These are phyloP conservation scores for Russula vinacea DNA, from an alignment of 768 basidiomycete genomes.

Conservation along the genomic window DNA sequence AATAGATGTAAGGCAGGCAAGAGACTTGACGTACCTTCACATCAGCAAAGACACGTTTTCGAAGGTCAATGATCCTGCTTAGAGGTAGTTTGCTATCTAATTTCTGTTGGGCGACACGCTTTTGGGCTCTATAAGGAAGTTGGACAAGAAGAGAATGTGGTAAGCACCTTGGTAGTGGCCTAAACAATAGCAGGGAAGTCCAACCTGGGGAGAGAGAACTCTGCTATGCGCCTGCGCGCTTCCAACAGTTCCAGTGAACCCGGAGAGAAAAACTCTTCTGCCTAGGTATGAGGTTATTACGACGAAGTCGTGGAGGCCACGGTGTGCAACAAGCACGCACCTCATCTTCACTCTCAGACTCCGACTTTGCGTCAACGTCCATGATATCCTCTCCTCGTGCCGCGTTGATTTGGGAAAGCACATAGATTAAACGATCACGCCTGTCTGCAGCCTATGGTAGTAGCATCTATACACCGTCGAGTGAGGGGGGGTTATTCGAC, in stretches of 20 bases:
- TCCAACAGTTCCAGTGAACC: slow-evolving; percentile 85
- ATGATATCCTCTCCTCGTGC: slow-evolving; percentile 79
- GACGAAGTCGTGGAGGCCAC: background rate
- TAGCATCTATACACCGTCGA: slow-evolving; percentile 27
- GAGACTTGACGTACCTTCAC: slow-evolving; percentile 66
- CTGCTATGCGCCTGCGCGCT: slow-evolving; percentile 81
- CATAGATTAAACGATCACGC: slow-evolving; percentile 91
- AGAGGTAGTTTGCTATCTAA: slow-evolving; percentile 86
- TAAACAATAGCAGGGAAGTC: slow-evolving; percentile 52
- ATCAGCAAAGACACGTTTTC: slow-evolving; percentile 84
- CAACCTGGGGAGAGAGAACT: slow-evolving; percentile 94
- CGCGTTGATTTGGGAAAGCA: slow-evolving; percentile 89
- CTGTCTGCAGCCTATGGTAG: slow-evolving; percentile 82
- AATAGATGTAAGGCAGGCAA: background rate
- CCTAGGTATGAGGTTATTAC: slow-evolving; percentile 42
- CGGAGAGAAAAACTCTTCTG: slow-evolving; percentile 94
- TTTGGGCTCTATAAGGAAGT: slow-evolving; percentile 81
- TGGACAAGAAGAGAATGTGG: slow-evolving; percentile 42
- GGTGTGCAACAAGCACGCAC: slow-evolving; percentile 38
- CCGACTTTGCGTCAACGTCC: slow-evolving; percentile 68
- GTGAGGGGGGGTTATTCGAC: slow-evolving; percentile 36
- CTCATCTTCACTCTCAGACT: slow-evolving; percentile 74
- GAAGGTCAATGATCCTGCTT: slow-evolving; percentile 83
- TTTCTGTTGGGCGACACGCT: slow-evolving; percentile 88
- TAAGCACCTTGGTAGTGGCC: slow-evolving; percentile 76